Percentiles rank a stretch among this genome's conserved stretches.
Evolutionary conservation across 257 asterid genomes (phyloP).

Genomic region (Salvia rosmarinus): DNA sequence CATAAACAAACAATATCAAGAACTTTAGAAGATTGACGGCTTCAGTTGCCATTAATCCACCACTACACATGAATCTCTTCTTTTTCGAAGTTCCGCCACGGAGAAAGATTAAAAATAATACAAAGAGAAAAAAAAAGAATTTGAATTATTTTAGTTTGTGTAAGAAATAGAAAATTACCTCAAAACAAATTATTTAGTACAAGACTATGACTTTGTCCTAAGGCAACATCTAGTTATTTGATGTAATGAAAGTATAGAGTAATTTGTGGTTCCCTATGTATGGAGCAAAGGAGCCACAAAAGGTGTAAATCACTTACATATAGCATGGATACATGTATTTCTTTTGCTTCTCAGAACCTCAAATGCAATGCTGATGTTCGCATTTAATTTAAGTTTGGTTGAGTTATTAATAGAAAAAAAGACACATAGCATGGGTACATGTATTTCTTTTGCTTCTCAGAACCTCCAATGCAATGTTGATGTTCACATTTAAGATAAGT

Average conservation of each 20-base stretch:
- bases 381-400: constrained; percentile 1
- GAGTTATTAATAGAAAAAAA: too few species aligned
- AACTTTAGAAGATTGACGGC: constrained; percentile 65
- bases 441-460: neutral
- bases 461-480: neutral
- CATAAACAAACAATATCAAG: neutral
- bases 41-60: constrained; percentile 84
- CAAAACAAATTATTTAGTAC: neutral
- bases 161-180: neutral
- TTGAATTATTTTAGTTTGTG: neutral
- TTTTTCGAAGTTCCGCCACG: constrained; percentile 43
- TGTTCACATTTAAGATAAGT: constrained; percentile 6
- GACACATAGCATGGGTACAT: neutral
- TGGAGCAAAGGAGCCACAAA: neutral
- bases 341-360: neutral
- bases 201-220: neutral
- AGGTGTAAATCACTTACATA: neutral
- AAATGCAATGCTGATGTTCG: neutral
- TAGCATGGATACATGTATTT: neutral
- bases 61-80: constrained; percentile 75
- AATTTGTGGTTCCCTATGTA: neutral
- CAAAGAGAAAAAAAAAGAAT: neutral
- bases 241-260: constrained; percentile 1
- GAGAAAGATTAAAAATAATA: constrained; percentile 7
- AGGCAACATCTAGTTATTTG: neutral